Evolutionary conservation across 164 flowering plant species (phyloP).

Genomic region (Vitis rupestris): DNA sequence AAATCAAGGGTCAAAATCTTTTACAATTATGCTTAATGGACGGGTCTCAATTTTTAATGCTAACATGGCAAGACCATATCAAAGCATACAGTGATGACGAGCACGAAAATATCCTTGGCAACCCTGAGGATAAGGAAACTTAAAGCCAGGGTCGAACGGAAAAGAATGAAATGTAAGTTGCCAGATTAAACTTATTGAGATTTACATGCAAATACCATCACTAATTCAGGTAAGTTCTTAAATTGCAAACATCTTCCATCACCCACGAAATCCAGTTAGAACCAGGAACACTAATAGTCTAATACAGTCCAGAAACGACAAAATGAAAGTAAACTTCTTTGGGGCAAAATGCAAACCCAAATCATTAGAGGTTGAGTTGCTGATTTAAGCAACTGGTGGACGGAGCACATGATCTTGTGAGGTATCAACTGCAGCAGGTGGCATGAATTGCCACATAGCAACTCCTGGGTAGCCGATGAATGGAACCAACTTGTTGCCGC

Average conservation of each 20-base stretch:
- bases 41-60: too few species aligned
- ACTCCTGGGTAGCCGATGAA: conserved; percentile 82
- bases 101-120: too few species aligned
- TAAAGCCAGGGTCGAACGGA: too few species aligned
- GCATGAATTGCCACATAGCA: conserved; percentile 98
- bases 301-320: conserved; percentile 13
- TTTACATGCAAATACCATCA: conserved; percentile 28
- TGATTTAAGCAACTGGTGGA: conserved; percentile 82
- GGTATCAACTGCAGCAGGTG: conserved; percentile 89
- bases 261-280: conserved; percentile 30
- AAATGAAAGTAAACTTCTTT: conserved; percentile 12
- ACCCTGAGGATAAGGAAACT: too few species aligned
- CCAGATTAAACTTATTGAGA: conserved; percentile 22
- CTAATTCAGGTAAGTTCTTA: conserved; percentile 9
- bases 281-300: conserved; percentile 3
- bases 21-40: too few species aligned
- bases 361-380: conserved; percentile 9
- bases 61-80: too few species aligned
- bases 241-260: conserved; percentile 1
- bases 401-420: conserved; percentile 93
- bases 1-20: too few species aligned
- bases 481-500: conserved; percentile 71
- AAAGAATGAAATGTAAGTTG: background rate
- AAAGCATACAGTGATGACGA: too few species aligned
- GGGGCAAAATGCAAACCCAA: conserved; percentile 15